Evolutionary conservation across 805 yeast species (phyloP).

Genomic region (Yarrowia yakushimensis): DNA sequence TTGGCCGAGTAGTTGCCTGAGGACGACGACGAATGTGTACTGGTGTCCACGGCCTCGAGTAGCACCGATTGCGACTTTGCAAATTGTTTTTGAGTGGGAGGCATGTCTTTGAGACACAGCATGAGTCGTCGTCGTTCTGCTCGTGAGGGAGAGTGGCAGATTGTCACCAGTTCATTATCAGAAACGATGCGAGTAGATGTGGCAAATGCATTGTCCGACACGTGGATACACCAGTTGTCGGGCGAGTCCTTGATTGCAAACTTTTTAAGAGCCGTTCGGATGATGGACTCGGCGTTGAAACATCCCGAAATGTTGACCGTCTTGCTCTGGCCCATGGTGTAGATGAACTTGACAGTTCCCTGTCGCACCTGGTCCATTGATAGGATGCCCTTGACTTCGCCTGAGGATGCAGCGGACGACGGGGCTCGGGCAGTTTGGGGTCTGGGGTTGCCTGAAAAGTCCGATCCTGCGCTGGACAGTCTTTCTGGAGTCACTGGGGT

Average conservation of each 20-base stretch:
- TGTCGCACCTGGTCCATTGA: constrained; percentile 40
- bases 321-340: constrained; percentile 69
- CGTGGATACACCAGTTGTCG: constrained; percentile 45
- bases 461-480: neutral
- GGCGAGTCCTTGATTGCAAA: constrained; percentile 39
- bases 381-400: constrained; percentile 35
- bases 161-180: constrained; percentile 77
- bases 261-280: constrained; percentile 60
- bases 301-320: constrained; percentile 72
- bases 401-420: neutral
- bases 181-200: constrained; percentile 49
- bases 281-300: constrained; percentile 74
- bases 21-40: neutral
- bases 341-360: constrained; percentile 58
- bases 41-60: constrained; percentile 25
- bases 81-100: constrained; percentile 47
- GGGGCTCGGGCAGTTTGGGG: neutral
- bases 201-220: constrained; percentile 54
- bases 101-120: constrained; percentile 59
- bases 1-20: neutral
- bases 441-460: neutral
- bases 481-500: neutral
- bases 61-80: constrained; percentile 33
- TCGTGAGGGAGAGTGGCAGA: constrained; percentile 72
- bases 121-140: constrained; percentile 67